Conservation (phyloP, 208 protist species). For the Acanthamoeba sp. region DNA sequence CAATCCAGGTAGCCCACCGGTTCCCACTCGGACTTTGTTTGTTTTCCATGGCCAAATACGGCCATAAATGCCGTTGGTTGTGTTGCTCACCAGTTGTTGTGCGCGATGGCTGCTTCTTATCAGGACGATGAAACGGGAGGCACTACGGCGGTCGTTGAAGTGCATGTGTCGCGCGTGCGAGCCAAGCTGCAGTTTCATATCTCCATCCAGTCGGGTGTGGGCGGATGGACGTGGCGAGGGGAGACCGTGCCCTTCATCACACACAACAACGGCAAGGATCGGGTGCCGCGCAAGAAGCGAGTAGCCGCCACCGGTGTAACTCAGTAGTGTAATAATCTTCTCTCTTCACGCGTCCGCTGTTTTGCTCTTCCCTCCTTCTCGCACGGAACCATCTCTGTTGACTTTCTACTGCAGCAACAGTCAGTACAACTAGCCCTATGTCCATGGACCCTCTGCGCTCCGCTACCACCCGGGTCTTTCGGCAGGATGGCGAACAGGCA, state of each 20-base stretch:
- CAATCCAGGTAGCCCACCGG: neutral
- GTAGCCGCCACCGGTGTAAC: neutral
- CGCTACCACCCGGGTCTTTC: too few relatives aligned
- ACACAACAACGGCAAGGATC: conserved; percentile 33
- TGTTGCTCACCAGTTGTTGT: neutral
- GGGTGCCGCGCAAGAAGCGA: neutral
- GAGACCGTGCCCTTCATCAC: neutral
- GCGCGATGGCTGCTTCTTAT: neutral
- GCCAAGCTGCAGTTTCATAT: neutral
- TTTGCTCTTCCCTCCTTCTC: neutral
- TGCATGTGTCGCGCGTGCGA: neutral
- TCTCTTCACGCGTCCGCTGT: neutral
- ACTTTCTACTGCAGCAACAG: too few relatives aligned
- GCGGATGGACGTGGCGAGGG: neutral
- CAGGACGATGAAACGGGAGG: neutral
- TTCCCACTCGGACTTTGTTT: neutral
- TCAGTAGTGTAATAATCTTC: neutral
- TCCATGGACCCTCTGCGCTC: too few relatives aligned
- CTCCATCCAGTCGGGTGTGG: neutral
- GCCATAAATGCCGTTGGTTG: neutral
- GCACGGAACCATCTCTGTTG: too few relatives aligned
- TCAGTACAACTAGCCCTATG: too few relatives aligned
- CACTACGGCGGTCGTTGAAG: neutral
- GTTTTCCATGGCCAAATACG: neutral
- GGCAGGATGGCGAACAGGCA: too few relatives aligned